Evolutionary conservation across 257 asterid genomes (phyloP), one percentile per base, ranked within the genome.

Genomic region (Schizonepeta tenuifolia): DNA sequence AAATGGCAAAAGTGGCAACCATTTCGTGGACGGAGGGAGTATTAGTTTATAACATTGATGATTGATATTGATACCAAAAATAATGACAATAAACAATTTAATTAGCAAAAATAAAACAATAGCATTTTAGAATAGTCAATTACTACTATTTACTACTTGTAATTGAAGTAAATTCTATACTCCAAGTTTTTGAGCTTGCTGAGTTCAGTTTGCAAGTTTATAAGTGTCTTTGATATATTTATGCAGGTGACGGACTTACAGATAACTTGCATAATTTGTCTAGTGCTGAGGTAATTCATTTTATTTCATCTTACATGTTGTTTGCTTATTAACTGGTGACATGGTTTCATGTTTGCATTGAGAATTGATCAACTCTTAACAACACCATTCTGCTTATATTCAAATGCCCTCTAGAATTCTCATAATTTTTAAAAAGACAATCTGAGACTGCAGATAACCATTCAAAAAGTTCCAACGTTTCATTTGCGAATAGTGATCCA

Each of bases 181-280:
- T 28, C 41, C 49, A 77, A 26, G 40, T 46, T n/a, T 20, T 12
- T 76, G 61, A 64, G 20, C 63, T 60, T 14, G 22, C 47, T n/a
- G 69, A 6, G 75, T 50, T 78, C 17, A 20, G 50, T 77, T 43
- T 75, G 55, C 22, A 43, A 17, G 67, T 50, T 65, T 60, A 59
- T 13, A 65, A 70, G 15, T 40, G 26, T 51, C 72, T 67, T 55
- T 67, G 17, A 28, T 75, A 26, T 38, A 38, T 72, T 43, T 73
- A 60, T 77, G 68, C 84, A 93, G 98, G 94, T 31, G 96, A 87
- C n/a, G 98, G 96, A 38, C 97, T 91, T 46, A 91, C 96, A 1
- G 96, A 93, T 82, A 73, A 88, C 67, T 76, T 93, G 79, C 90
- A 59, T 40, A 91, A 86, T 36, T 83, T 93, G 78, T 75, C 96